Base-by-base conservation (phyloP, 1,284 basidiomycete species). In the Phellopilus nigrolimitatus region DNA sequence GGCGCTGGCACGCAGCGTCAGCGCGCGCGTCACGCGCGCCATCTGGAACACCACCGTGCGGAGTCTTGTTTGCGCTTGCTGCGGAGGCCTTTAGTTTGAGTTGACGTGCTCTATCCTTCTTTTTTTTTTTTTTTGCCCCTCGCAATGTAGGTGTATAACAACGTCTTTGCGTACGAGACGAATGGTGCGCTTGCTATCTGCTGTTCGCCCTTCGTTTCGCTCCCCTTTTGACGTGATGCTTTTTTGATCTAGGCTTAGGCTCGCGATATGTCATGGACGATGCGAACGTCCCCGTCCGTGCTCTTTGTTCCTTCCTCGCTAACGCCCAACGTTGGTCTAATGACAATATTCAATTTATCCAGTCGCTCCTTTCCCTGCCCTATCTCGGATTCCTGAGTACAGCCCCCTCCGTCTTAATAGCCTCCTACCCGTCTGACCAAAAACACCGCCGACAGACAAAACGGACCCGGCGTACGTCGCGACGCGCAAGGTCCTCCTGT, bases 221-320 rank as follows among this genome's bases (percentile, higher is more conserved):
- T 3, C 1, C n/a, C 7, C 4, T 4, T n/a, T 6, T 43, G 19
- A 53, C 55, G 51, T 40, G 13, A 7, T n/a, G n/a, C n/a, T n/a
- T n/a, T n/a, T n/a, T 39, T 49, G 22, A 10, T 53, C 79, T 78
- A 52, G 50, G 82, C 3, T 74, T 83, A 50, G 84, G 85, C 31
- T 76, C 79, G 9, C 68, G 78, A 54, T 88, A 87, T 66, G 75
- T 87, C 19, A 89, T 88, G 84, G 87, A 88, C 56, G 87, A 88
- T 57, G 86, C 85, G 1, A 89, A 89, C 57, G 86, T 90, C 48
- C 87, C 87, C 15, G 85, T 86, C 62, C 59, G 80, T 65, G 27
- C 13, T 47, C 17, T 17, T 2, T 13, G 28, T 8, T 41, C 30
- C 15, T 19, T 30, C 33, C 27, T n/a, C 27, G n/a, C n/a, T 3